Conservation (phyloP, 306 rosid species). For the Acacia confusa region DNA sequence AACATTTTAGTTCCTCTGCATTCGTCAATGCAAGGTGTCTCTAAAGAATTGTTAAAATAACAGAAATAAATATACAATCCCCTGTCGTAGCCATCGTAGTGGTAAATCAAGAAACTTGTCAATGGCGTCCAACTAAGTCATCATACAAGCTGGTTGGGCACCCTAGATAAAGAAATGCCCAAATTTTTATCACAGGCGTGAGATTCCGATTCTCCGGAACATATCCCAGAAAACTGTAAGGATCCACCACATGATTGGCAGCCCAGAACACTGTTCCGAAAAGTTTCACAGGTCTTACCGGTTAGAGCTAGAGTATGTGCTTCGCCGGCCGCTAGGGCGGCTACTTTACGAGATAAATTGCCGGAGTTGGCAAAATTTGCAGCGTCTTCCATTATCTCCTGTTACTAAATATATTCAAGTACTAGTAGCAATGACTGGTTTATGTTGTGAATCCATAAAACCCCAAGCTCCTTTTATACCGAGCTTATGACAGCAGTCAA, state of each 20-base stretch:
- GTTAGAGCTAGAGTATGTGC: slow-evolving; percentile 6
- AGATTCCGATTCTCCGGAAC: not conserved
- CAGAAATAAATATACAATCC: not conserved
- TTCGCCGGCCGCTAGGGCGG: slow-evolving; percentile 1
- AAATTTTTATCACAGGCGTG: not conserved
- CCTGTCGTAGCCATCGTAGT: not conserved
- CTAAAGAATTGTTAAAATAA: not conserved
- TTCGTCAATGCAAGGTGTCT: not conserved
- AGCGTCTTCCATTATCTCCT: not conserved
- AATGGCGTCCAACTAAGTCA: not conserved
- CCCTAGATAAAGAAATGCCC: not conserved
- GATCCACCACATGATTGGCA: not conserved
- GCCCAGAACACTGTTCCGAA: not conserved
- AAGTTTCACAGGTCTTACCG: not conserved
- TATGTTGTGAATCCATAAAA: not conserved
- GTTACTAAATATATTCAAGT: not conserved
- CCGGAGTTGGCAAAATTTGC: not conserved
- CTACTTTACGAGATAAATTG: not conserved
- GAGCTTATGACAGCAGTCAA: not conserved
- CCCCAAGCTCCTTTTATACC: not conserved
- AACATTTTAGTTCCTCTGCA: not conserved
- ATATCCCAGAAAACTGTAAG: not conserved
- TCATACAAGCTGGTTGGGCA: not conserved
- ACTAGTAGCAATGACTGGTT: not conserved
- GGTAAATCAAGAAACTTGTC: not conserved